Evolutionary conservation across 2,329 filamentous ascomycete genomes (phyloP).

Genomic region (Aureobasidium pullulans): DNA sequence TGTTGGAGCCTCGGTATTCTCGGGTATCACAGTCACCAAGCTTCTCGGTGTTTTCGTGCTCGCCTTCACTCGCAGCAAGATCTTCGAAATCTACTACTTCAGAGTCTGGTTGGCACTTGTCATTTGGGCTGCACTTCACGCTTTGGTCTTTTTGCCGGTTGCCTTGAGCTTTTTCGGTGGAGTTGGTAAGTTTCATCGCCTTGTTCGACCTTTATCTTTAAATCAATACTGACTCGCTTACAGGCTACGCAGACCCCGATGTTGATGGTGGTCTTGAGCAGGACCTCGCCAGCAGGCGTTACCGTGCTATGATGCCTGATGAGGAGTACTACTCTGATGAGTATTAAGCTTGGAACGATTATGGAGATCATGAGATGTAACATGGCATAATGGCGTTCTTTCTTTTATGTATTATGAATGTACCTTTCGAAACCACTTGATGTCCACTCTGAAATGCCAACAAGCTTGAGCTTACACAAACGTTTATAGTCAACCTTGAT

Average conservation of each 20-base stretch:
- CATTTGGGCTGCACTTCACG: constrained; percentile 79
- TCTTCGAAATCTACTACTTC: constrained; percentile 99
- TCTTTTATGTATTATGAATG: not conserved
- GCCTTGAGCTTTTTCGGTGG: constrained; percentile 80
- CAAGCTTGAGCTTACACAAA: no score
- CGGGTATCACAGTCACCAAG: constrained; percentile 93
- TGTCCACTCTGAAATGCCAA: no score
- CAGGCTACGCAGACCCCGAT: constrained; percentile 78
- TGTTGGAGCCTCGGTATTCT: constrained; percentile 89
- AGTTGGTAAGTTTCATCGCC: constrained; percentile 46
- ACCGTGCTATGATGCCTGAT: constrained; percentile 68
- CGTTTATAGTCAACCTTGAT: no score
- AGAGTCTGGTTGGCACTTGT: constrained; percentile 91
- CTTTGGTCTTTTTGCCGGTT: constrained; percentile 85
- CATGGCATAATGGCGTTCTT: not conserved
- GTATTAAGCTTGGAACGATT: constrained; percentile 19
- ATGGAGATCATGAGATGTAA: not conserved
- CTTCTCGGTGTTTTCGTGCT: constrained; percentile 84
- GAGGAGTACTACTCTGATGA: constrained; percentile 73
- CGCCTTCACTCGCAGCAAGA: constrained; percentile 93
- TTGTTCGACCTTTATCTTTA: not conserved
- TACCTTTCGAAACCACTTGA: not conserved
- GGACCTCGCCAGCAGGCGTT: constrained; percentile 72
- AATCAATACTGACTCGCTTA: constrained; percentile 2
- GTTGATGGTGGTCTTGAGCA: constrained; percentile 83